These are phyloP conservation scores for Melampsora abietis-canadensis DNA, from an alignment of 1,284 basidiomycete genomes.

Conservation along the genomic window DNA sequence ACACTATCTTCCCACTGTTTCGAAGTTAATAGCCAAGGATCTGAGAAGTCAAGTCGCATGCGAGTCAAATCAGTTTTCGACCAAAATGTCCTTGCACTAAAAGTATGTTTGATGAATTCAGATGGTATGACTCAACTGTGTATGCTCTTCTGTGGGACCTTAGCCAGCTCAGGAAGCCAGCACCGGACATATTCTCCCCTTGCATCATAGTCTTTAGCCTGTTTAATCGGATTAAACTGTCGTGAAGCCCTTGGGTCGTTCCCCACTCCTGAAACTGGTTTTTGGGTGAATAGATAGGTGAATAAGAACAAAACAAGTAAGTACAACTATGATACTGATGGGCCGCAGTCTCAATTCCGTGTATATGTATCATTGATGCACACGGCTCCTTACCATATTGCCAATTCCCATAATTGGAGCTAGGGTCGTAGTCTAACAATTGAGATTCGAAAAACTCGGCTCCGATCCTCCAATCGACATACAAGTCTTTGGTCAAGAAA, in stretches of 20 bases:
- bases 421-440: constrained; percentile 56
- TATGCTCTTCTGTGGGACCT: constrained; percentile 52
- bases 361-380: not conserved
- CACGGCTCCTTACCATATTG: constrained; percentile 47
- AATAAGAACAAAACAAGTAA: not conserved
- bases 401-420: constrained; percentile 58
- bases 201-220: constrained; percentile 59
- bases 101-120: not conserved
- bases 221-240: constrained; percentile 62
- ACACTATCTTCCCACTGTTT: constrained; percentile 19
- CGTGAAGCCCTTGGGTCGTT: constrained; percentile 60
- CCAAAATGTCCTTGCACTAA: no score
- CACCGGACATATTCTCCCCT: constrained; percentile 57
- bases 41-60: not conserved
- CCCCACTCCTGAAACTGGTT: constrained; percentile 58
- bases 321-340: not conserved
- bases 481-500: constrained; percentile 59
- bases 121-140: constrained; percentile 47
- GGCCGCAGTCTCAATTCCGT: not conserved
- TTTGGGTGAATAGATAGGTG: no score
- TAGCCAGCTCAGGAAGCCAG: constrained; percentile 58
- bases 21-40: constrained; percentile 33
- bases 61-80: no score
- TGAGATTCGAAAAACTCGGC: constrained; percentile 60
- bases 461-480: constrained; percentile 61